Conservation (phyloP, 228 moss, liverwort and hornwort species). For the Sphagnum magellanicum region DNA sequence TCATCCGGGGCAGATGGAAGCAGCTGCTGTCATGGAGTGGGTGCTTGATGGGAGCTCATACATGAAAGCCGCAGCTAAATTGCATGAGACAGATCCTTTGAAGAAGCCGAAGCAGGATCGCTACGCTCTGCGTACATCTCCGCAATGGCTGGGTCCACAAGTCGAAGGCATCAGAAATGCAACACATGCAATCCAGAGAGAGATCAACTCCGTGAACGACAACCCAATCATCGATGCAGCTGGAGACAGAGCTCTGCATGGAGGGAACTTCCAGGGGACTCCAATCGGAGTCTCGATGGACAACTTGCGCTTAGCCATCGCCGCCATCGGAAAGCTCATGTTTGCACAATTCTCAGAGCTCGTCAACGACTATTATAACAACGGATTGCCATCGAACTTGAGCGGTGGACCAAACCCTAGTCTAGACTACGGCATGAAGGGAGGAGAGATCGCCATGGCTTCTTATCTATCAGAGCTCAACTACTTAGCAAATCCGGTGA, state of each 20-base stretch:
- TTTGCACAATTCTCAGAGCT: constrained; percentile 23
- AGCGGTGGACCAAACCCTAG: constrained; percentile 25
- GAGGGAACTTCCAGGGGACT: constrained; percentile 19
- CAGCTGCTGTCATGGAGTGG: constrained; percentile 30
- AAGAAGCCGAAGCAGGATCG: constrained; percentile 30
- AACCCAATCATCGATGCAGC: constrained; percentile 2
- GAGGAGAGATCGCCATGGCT: constrained; percentile 28
- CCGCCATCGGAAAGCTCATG: constrained; percentile 27
- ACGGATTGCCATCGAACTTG: constrained; percentile 17
- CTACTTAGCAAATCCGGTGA: constrained; percentile 38
- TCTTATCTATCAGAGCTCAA: constrained; percentile 39
- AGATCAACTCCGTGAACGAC: constrained; percentile 30
- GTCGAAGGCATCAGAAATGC: constrained; percentile 21
- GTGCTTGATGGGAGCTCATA: constrained; percentile 19
- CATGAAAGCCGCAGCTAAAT: constrained; percentile 25
- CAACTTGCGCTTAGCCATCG: constrained; percentile 9
- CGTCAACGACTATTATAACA: constrained; percentile 29
- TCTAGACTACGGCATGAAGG: constrained; percentile 34
- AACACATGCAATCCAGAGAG: constrained; percentile 17
- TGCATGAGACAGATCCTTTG: constrained; percentile 30
- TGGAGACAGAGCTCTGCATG: constrained; percentile 13
- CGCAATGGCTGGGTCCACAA: constrained; percentile 40
- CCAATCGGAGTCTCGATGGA: constrained; percentile 5
- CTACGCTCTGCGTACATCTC: constrained; percentile 39
- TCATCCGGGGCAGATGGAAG: constrained; percentile 29